These are phyloP conservation scores for Nidula microcarpa DNA, from an alignment of 768 basidiomycete genomes.

Conservation along the genomic window DNA sequence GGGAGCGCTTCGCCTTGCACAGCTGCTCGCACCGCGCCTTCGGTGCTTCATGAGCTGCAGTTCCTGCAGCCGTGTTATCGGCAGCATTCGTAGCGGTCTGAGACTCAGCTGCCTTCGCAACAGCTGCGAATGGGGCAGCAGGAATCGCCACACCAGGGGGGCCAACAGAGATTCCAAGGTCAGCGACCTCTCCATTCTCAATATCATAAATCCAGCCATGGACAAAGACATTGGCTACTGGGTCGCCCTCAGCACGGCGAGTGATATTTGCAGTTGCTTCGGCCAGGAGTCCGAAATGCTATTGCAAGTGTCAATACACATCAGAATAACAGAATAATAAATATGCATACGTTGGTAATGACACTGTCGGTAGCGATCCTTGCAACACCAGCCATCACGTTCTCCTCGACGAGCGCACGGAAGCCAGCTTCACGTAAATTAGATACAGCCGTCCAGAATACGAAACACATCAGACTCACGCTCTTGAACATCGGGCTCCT, in stretches of 20 bases:
- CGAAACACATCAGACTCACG: conserved; percentile 13
- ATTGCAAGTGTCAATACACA: not conserved
- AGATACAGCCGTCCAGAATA: not conserved
- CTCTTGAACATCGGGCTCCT: conserved; percentile 23
- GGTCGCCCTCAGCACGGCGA: conserved; percentile 10
- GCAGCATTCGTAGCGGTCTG: not conserved
- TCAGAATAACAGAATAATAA: not conserved
- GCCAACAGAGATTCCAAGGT: conserved; percentile 40
- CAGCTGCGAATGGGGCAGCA: conserved; percentile 17
- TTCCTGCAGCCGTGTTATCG: not conserved
- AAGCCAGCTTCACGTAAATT: conserved; percentile 24
- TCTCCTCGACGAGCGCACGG: conserved; percentile 34
- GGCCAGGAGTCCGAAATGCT: conserved; percentile 18
- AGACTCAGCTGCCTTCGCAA: conserved; percentile 4
- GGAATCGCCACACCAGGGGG: conserved; percentile 31
- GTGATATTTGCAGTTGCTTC: not conserved
- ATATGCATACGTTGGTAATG: conserved; percentile 21
- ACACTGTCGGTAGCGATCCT: conserved; percentile 22
- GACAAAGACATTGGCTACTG: conserved; percentile 27
- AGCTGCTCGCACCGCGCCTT: not conserved
- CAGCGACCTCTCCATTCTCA: conserved; percentile 47
- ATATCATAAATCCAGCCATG: conserved; percentile 35
- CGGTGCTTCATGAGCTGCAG: conserved; percentile 4
- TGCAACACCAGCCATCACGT: conserved; percentile 8
- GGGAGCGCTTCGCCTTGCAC: not conserved